These are phyloP conservation scores for Cladosporium sp. DNA, from an alignment of 2,329 filamentous ascomycete genomes.

Conservation along the genomic window DNA sequence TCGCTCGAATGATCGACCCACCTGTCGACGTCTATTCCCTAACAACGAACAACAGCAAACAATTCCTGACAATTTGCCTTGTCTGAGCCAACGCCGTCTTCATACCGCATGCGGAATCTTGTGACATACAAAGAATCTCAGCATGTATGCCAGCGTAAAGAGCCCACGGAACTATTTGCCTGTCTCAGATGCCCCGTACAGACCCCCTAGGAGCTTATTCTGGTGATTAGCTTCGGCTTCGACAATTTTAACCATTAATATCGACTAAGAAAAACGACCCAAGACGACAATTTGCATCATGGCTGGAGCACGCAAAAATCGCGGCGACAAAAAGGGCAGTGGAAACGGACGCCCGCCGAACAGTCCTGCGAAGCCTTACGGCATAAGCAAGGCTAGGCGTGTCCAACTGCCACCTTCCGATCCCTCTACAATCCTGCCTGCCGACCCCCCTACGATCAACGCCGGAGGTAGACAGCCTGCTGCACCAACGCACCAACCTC, in stretches of 20 bases:
- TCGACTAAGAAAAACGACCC: background rate
- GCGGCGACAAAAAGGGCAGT: background rate
- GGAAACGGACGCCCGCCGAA: background rate
- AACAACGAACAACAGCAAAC: background rate
- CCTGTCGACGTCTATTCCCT: too few species aligned
- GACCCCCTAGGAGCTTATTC: background rate
- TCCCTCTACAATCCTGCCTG: too few species aligned
- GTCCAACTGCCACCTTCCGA: too few species aligned
- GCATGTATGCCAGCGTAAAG: background rate
- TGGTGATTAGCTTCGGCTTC: background rate
- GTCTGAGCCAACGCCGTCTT: background rate
- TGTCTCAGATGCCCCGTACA: background rate
- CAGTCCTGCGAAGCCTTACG: background rate
- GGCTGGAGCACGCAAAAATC: background rate
- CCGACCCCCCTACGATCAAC: too few species aligned
- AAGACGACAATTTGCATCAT: background rate
- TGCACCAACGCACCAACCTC: background rate
- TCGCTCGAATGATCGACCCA: too few species aligned
- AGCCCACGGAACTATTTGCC: background rate
- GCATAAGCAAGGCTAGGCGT: background rate
- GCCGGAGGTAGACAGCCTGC: background rate
- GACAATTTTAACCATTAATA: background rate
- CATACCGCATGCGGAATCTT: background rate
- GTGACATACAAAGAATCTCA: background rate
- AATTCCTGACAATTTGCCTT: background rate